Conservation (phyloP, 2,329 filamentous ascomycete species). For the Chalara sp. region DNA sequence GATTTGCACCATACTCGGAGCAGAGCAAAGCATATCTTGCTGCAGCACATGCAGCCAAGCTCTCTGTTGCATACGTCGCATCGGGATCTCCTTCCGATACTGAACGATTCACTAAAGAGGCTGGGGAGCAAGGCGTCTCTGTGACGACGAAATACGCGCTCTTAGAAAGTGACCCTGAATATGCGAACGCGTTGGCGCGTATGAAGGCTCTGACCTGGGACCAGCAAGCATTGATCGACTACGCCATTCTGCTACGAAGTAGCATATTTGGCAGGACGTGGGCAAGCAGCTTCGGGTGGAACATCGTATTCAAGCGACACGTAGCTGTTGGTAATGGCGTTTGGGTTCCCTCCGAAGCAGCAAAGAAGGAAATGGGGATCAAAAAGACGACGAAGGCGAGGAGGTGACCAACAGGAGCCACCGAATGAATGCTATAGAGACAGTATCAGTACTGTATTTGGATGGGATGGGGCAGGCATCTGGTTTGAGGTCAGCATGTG, state of each 20-base stretch:
- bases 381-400: not conserved
- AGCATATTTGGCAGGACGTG: constrained; percentile 1
- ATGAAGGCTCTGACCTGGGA: not conserved
- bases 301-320: not conserved
- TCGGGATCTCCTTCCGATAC: not conserved
- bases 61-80: not conserved
- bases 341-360: not conserved
- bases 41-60: not conserved
- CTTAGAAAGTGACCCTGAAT: not conserved
- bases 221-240: not conserved
- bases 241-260: constrained; percentile 1
- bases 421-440: not conserved
- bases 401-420: not conserved
- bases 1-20: not conserved
- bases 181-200: not conserved
- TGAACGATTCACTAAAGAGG: not conserved
- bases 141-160: not conserved
- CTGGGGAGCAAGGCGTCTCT: not conserved
- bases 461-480: not conserved
- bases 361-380: not conserved
- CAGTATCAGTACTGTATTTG: constrained; percentile 6
- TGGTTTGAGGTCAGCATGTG: constrained; percentile 5
- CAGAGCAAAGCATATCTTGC: not conserved
- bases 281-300: constrained; percentile 1
- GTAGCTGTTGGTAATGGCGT: constrained; percentile 4